These are phyloP conservation scores for Cystofilobasidium capitatum DNA, from an alignment of 768 basidiomycete species.

Conservation along the genomic window DNA sequence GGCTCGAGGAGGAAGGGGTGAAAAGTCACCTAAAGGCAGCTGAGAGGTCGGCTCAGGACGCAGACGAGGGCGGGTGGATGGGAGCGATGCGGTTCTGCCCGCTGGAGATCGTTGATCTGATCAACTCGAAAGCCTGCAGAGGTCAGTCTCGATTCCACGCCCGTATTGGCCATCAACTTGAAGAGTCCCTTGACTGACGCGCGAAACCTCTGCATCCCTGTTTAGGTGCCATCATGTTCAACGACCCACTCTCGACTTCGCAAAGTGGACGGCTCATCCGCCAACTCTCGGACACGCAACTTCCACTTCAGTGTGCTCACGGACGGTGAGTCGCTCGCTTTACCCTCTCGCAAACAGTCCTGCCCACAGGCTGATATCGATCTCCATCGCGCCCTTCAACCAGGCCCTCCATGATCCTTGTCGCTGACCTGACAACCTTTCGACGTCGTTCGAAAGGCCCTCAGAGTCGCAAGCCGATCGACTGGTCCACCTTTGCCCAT, in stretches of 20 bases:
- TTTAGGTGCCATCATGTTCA: constrained; percentile 93
- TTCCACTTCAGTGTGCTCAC: constrained; percentile 95
- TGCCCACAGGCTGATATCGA: constrained; percentile 35
- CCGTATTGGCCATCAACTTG: not conserved
- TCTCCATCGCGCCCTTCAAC: constrained; percentile 36
- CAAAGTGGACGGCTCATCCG: constrained; percentile 64
- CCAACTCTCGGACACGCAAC: constrained; percentile 59
- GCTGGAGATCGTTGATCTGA: constrained; percentile 64
- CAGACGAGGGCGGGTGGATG: constrained; percentile 47
- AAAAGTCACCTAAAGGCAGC: constrained; percentile 30
- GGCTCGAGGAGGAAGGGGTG: constrained; percentile 47
- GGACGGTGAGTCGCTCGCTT: constrained; percentile 42
- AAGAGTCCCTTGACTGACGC: too few species aligned
- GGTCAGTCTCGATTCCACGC: constrained; percentile 46
- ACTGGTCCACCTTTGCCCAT: too few species aligned
- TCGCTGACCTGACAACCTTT: too few species aligned
- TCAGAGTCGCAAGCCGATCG: too few species aligned
- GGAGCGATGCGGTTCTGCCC: constrained; percentile 73
- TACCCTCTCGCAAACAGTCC: too few species aligned
- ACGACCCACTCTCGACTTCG: constrained; percentile 57
- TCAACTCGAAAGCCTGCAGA: constrained; percentile 93
- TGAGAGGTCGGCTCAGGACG: not conserved
- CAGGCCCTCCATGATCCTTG: too few species aligned
- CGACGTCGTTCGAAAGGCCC: too few species aligned
- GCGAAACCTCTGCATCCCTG: too few species aligned